phyloP scores from a whole-genome alignment of 225 moss, liverwort and hornwort species.

The Polytrichum formosum region DNA sequence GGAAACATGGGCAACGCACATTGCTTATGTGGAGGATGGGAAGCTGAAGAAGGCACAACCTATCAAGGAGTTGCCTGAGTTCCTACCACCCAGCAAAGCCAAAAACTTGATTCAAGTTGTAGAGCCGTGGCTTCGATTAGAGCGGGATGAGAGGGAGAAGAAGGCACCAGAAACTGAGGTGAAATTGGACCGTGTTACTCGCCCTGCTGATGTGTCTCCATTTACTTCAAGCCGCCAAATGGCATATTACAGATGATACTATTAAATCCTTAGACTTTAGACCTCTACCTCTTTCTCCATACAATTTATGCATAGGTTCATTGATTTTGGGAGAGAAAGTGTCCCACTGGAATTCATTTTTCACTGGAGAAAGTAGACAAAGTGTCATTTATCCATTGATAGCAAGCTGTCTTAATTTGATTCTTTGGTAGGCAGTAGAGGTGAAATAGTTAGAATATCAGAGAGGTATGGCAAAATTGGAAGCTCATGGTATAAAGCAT shows the following conservation, averaged over 20 bases:
- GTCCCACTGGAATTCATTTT: too few species aligned
- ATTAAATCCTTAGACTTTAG: too few species aligned
- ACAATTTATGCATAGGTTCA: too few species aligned
- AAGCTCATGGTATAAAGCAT: too few species aligned
- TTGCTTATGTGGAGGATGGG: conserved; percentile 94
- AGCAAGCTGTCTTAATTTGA: too few species aligned
- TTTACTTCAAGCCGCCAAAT: conserved; percentile 96
- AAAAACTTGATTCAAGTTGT: conserved; percentile 88
- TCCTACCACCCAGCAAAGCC: conserved; percentile 46
- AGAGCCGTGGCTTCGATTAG: conserved; percentile 90
- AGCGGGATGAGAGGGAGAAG: conserved; percentile 69
- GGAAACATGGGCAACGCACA: conserved; percentile 90
- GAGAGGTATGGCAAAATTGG: too few species aligned
- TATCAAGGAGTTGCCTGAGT: conserved; percentile 66
- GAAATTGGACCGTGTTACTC: conserved; percentile 53
- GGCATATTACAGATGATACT: conserved; percentile 81
- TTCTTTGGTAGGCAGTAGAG: too few species aligned
- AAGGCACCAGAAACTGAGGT: conserved; percentile 30
- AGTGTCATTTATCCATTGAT: too few species aligned
- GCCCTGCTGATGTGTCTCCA: conserved; percentile 69
- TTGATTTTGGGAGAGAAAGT: too few species aligned
- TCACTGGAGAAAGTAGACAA: too few species aligned
- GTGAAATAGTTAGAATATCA: too few species aligned
- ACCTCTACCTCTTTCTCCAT: too few species aligned
- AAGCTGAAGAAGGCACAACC: conserved; percentile 71